Conservation (phyloP, 352 stramenopile species). For the Pythium inflatum region DNA sequence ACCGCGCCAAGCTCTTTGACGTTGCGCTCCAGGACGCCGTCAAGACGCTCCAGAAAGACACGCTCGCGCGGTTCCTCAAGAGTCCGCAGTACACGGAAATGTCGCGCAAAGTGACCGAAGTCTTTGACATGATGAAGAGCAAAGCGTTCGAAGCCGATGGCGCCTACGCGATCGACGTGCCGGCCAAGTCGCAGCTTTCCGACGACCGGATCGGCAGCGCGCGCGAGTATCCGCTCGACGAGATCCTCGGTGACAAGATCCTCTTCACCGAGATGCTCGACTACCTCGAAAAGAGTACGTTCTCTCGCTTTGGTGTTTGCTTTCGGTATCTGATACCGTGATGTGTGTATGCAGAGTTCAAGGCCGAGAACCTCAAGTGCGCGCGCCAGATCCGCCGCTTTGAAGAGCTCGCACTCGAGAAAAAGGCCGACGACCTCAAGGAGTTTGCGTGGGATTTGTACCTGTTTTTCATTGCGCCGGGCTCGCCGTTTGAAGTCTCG, state of each 20-base stretch:
- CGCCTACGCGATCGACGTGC: conserved; percentile 71
- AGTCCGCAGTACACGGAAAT: conserved; percentile 81
- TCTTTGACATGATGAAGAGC: conserved; percentile 66
- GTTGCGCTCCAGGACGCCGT: conserved; percentile 82
- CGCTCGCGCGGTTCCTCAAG: conserved; percentile 79
- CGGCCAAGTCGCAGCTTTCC: conserved; percentile 52
- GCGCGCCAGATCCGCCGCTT: conserved; percentile 79
- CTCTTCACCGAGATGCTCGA: conserved; percentile 85
- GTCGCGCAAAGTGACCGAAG: conserved; percentile 53
- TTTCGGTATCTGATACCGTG: no score
- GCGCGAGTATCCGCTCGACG: conserved; percentile 75
- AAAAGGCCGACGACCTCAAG: conserved; percentile 77
- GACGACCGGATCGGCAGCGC: conserved; percentile 57
- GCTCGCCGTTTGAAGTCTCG: conserved; percentile 78
- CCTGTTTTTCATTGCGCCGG: conserved; percentile 80
- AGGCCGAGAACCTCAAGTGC: conserved; percentile 85
- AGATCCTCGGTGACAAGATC: conserved; percentile 82
- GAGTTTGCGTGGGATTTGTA: conserved; percentile 82
- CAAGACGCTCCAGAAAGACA: conserved; percentile 85
- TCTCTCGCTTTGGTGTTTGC: no score
- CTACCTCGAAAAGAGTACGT: conserved; percentile 84
- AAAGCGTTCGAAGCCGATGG: conserved; percentile 69
- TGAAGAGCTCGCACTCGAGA: conserved; percentile 72
- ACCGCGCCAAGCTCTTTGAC: conserved; percentile 79
- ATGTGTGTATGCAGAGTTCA: no score